A percentile compares a stretch with the other conserved stretches of the same genome.
phyloP scores from a whole-genome alignment of 768 basidiomycete species.

The Coprinopsis cinerea region DNA sequence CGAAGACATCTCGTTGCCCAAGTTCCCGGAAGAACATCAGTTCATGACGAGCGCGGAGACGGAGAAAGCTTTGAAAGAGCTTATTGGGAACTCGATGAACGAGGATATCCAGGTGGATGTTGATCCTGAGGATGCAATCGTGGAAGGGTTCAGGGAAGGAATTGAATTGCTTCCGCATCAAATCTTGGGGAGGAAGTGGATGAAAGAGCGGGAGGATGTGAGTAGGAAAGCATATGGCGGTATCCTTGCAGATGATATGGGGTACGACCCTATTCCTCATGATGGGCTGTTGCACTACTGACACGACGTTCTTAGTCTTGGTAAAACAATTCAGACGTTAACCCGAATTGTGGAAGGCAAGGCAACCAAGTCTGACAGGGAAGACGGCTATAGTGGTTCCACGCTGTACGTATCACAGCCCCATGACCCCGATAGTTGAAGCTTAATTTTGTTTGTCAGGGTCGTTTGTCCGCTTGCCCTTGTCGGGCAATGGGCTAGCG shows the following conservation, averaged over 20 bases:
- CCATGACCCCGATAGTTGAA: too few species aligned
- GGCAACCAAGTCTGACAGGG: conserved; percentile 61
- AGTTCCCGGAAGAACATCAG: conserved; percentile 23
- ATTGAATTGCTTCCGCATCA: conserved; percentile 83
- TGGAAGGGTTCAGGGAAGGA: conserved; percentile 70
- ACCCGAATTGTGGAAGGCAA: conserved; percentile 81
- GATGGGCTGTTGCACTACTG: neutral
- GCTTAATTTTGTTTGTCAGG: conserved; percentile 39
- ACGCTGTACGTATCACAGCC: conserved; percentile 76
- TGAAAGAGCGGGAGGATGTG: conserved; percentile 69
- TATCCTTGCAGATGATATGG: conserved; percentile 90
- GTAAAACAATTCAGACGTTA: conserved; percentile 90
- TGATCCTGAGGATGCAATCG: conserved; percentile 60
- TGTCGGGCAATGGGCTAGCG: conserved; percentile 86
- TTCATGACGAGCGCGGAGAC: conserved; percentile 49
- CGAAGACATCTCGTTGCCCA: conserved; percentile 26
- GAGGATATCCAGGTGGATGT: conserved; percentile 53
- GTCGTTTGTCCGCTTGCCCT: conserved; percentile 86
- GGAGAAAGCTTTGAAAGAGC: conserved; percentile 71
- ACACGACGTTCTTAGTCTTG: conserved; percentile 42
- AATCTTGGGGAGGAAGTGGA: conserved; percentile 80
- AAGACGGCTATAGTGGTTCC: conserved; percentile 63
- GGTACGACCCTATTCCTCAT: conserved; percentile 35
- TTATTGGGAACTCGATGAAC: conserved; percentile 63
- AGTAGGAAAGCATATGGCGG: conserved; percentile 74